These are phyloP conservation scores for Pichia membranifaciens DNA, from an alignment of 805 yeast genomes.

Conservation along the genomic window DNA sequence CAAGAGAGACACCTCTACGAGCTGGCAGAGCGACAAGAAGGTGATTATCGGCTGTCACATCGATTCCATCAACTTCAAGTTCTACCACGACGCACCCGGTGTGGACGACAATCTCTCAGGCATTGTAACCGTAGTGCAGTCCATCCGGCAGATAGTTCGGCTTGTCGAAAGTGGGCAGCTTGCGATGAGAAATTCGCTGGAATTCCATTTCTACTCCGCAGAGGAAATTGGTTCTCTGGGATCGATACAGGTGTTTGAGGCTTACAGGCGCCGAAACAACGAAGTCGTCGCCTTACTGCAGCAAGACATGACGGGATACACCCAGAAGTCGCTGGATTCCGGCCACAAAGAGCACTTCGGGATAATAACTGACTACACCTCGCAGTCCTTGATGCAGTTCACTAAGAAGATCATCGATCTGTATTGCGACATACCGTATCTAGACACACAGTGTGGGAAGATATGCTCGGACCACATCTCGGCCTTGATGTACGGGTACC, in stretches of 20 bases:
- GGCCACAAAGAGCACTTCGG: constrained; percentile 67
- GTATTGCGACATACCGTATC: constrained; percentile 64
- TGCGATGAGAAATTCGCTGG: constrained; percentile 54
- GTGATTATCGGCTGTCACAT: constrained; percentile 87
- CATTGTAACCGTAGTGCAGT: constrained; percentile 69
- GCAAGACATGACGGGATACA: constrained; percentile 91
- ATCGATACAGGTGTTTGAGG: constrained; percentile 67
- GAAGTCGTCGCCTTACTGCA: constrained; percentile 80
- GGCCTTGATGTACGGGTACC: constrained; percentile 77
- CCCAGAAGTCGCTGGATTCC: constrained; percentile 42
- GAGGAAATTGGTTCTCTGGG: constrained; percentile 93
- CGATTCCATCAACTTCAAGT: constrained; percentile 70
- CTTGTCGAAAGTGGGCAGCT: constrained; percentile 18
- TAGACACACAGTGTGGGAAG: constrained; percentile 79
- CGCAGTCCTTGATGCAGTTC: constrained; percentile 49
- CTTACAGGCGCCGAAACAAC: constrained; percentile 40
- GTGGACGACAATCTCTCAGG: constrained; percentile 96
- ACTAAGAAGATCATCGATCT: constrained; percentile 53
- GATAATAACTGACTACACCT: constrained; percentile 67
- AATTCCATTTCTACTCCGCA: constrained; percentile 92
- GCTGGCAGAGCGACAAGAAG: constrained; percentile 26
- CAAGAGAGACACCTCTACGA: constrained; percentile 20
- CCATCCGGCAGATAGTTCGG: constrained; percentile 53
- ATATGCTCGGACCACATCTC: constrained; percentile 93
- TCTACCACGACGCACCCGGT: constrained; percentile 75